Evolutionary conservation across 2,329 filamentous ascomycete species (phyloP).

Genomic region (Pseudogymnoascus sp.): DNA sequence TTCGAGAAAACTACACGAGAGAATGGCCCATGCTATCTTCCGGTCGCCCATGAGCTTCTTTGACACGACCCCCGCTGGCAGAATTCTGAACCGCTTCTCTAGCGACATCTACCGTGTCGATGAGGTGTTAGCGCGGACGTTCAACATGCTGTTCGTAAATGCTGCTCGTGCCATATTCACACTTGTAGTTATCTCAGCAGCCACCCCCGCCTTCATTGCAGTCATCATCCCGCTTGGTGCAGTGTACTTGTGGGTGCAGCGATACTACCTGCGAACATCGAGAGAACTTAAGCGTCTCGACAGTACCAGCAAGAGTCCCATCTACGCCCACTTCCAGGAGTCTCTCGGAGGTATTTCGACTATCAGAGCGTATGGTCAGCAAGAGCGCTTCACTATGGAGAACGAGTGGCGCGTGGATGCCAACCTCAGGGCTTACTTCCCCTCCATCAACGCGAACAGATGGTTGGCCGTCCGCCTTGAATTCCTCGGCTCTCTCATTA

Average conservation of each 20-base stretch:
- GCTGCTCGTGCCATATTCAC: slow-evolving; percentile 71
- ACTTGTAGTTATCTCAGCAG: slow-evolving; percentile 71
- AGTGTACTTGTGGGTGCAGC: slow-evolving; percentile 87
- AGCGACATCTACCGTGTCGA: slow-evolving; percentile 77
- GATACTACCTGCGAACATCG: slow-evolving; percentile 93
- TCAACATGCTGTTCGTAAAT: slow-evolving; percentile 92
- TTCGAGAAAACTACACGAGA: slow-evolving; percentile 89
- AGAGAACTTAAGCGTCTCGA: slow-evolving; percentile 94
- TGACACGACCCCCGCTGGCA: slow-evolving; percentile 91
- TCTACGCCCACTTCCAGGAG: slow-evolving; percentile 98
- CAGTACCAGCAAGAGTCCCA: slow-evolving; percentile 89
- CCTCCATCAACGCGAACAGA: slow-evolving; percentile 85
- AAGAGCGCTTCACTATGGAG: slow-evolving; percentile 78
- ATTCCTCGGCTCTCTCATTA: slow-evolving; percentile 91
- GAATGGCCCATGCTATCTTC: slow-evolving; percentile 97
- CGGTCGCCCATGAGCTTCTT: slow-evolving; percentile 98
- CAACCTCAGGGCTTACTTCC: slow-evolving; percentile 90
- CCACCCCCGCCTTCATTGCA: slow-evolving; percentile 72
- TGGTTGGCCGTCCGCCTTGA: slow-evolving; percentile 94
- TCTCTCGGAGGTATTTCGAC: slow-evolving; percentile 89
- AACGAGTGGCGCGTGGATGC: slow-evolving; percentile 97
- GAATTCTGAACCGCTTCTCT: slow-evolving; percentile 94
- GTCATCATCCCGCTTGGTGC: slow-evolving; percentile 73
- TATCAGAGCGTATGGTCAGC: slow-evolving; percentile 88
- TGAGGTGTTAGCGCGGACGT: slow-evolving; percentile 88